Percentiles rank a stretch among this genome's conserved stretches.
Evolutionary conservation across 2,329 filamentous ascomycete genomes (phyloP).

Genomic region (Pseudocercospora fijiensis): DNA sequence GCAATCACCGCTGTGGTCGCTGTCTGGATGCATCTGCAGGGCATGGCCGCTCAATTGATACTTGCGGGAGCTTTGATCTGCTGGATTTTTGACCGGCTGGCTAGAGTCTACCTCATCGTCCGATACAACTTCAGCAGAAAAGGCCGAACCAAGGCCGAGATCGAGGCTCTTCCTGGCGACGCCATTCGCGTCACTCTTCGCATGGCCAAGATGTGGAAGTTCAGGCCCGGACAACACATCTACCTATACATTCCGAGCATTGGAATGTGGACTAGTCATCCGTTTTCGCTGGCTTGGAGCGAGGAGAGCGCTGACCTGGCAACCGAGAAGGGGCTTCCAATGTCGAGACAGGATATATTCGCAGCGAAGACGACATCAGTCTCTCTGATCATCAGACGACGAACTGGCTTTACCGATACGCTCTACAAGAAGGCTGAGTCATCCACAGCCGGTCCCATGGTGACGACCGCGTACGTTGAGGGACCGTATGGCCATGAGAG

Average conservation of each 20-base stretch:
- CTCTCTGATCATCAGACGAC: conserved; percentile 81
- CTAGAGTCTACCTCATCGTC: conserved; percentile 60
- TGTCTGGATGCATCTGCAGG: conserved; percentile 64
- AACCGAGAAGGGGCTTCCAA: conserved; percentile 48
- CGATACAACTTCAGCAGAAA: conserved; percentile 63
- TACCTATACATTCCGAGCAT: conserved; percentile 75
- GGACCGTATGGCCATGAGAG: conserved; percentile 81
- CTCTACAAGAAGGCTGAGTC: conserved; percentile 69
- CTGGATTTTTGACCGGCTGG: conserved; percentile 64
- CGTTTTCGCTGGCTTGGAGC: conserved; percentile 77
- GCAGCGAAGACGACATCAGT: conserved; percentile 56
- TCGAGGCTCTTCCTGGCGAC: conserved; percentile 75
- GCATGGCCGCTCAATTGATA: conserved; percentile 58
- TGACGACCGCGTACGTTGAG: conserved; percentile 73
- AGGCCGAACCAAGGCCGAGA: conserved; percentile 66
- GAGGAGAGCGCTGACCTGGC: conserved; percentile 55
- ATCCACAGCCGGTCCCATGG: conserved; percentile 52
- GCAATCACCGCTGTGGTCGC: conserved; percentile 61
- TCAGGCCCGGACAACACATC: conserved; percentile 72
- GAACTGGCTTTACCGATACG: conserved; percentile 82
- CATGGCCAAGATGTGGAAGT: conserved; percentile 74
- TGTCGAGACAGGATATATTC: conserved; percentile 54
- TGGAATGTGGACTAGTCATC: conserved; percentile 72
- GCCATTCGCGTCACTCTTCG: conserved; percentile 71
- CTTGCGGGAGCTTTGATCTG: conserved; percentile 64